Percentiles rank a stretch among this genome's conserved stretches.
These are phyloP conservation scores for Dictyostelium discoideum DNA, from an alignment of 78 protist species.

Conservation along the genomic window dicty_2.7 NC_007088.5:4138001-4138500, in stretches of 20 bases:
- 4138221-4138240: neutral
- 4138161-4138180: conserved; percentile 41
- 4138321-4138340: neutral
- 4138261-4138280: conserved; percentile 70
- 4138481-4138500: conserved; percentile 4
- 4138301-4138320: neutral
- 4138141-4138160: neutral
- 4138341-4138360: neutral
- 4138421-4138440: conserved; percentile 73
- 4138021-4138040: conserved; percentile 22
- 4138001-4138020: conserved; percentile 41
- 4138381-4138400: conserved; percentile 74
- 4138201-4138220: conserved; percentile 13
- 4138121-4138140: conserved; percentile 14
- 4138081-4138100: neutral
- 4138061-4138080: neutral
- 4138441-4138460: conserved; percentile 44
- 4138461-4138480: neutral
- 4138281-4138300: conserved; percentile 69
- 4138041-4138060: conserved; percentile 16
- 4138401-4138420: conserved; percentile 76
- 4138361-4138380: conserved; percentile 46
- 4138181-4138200: conserved; percentile 76
- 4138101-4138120: neutral
- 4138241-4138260: neutral